These are phyloP conservation scores for Saturnispora diversa DNA, from an alignment of 805 yeast genomes.

Conservation along the genomic window DNA sequence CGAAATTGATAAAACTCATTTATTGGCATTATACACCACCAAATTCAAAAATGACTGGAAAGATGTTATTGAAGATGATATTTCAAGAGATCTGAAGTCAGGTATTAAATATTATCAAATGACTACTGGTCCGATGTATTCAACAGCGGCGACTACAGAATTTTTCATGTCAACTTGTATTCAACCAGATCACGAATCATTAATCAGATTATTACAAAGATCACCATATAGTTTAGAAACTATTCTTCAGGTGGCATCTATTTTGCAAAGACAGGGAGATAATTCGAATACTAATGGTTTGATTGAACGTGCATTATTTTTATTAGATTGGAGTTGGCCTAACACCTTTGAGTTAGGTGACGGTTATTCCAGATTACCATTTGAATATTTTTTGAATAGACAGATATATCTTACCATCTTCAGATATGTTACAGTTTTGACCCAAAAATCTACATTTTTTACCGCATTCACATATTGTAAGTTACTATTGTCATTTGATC, in stretches of 20 bases:
- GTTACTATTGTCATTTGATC: conserved; percentile 55
- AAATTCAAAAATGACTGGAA: conserved; percentile 37
- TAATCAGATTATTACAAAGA: conserved; percentile 49
- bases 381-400: conserved; percentile 64
- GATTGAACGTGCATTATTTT: conserved; percentile 69
- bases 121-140: conserved; percentile 24
- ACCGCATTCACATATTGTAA: conserved; percentile 77
- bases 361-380: conserved; percentile 63
- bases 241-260: conserved; percentile 69
- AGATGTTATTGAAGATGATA: conserved; percentile 39
- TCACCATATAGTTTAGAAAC: conserved; percentile 73
- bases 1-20: conserved; percentile 36
- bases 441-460: conserved; percentile 66
- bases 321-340: conserved; percentile 67
- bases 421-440: conserved; percentile 59
- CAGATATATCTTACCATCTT: conserved; percentile 69
- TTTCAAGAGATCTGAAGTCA: conserved; percentile 29
- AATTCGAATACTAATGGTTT: conserved; percentile 64
- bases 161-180: conserved; percentile 54
- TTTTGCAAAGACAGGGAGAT: conserved; percentile 70
- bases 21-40: conserved; percentile 30
- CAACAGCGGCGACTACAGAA: conserved; percentile 34
- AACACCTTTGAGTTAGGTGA: conserved; percentile 49
- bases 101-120: conserved; percentile 56
- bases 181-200: conserved; percentile 72